phyloP scores from a whole-genome alignment of 805 yeast genomes.

The Kodamaea laetipori region DNA sequence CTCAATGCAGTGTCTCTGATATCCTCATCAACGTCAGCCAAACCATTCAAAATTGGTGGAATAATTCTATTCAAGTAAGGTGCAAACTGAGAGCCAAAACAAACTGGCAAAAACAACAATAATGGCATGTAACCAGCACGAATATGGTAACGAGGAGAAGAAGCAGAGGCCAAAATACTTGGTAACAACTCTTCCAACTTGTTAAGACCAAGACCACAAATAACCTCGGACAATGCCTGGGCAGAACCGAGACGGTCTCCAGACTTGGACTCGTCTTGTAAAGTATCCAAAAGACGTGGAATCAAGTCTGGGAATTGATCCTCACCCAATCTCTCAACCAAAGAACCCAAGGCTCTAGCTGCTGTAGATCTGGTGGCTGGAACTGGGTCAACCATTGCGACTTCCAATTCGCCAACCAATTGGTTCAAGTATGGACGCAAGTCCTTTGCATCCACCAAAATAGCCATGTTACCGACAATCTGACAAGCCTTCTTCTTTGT shows the following conservation, averaged over 20 bases:
- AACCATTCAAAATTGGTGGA: slow-evolving; percentile 88
- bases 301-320: slow-evolving; percentile 91
- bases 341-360: slow-evolving; percentile 92
- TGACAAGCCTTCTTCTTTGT: slow-evolving; percentile 94
- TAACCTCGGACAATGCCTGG: slow-evolving; percentile 92
- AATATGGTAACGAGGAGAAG: slow-evolving; percentile 63
- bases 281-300: slow-evolving; percentile 71
- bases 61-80: slow-evolving; percentile 84
- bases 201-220: slow-evolving; percentile 84
- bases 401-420: slow-evolving; percentile 79
- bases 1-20: slow-evolving; percentile 87
- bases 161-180: slow-evolving; percentile 68
- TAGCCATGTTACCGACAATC: slow-evolving; percentile 98
- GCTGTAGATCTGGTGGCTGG: slow-evolving; percentile 97
- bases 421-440: slow-evolving; percentile 78
- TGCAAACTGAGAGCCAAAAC: slow-evolving; percentile 88
- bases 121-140: slow-evolving; percentile 94
- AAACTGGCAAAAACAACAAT: slow-evolving; percentile 85
- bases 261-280: slow-evolving; percentile 73
- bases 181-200: slow-evolving; percentile 92
- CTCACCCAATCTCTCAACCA: slow-evolving; percentile 95
- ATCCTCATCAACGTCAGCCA: slow-evolving; percentile 86
- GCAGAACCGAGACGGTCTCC: slow-evolving; percentile 98
- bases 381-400: slow-evolving; percentile 98
- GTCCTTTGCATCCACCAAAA: slow-evolving; percentile 86